phyloP scores from a whole-genome alignment of 2,329 filamentous ascomycete genomes.

The Berkeleyomyces rouxiae region DNA sequence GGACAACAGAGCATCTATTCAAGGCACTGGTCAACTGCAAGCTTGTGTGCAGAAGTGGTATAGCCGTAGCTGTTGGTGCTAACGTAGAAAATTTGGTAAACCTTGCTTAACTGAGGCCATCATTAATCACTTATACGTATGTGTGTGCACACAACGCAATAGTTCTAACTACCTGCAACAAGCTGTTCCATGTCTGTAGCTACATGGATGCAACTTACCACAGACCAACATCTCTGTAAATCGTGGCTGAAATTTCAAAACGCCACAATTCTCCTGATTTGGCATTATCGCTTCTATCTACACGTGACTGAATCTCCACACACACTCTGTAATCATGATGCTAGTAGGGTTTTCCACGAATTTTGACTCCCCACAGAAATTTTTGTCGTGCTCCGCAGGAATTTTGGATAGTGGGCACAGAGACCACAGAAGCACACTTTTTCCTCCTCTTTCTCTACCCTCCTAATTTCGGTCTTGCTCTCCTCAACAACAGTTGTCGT shows the following conservation, averaged over 20 bases:
- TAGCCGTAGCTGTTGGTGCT: too few relatives aligned
- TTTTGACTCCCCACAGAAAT: slow-evolving; percentile 8
- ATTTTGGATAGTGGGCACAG: slow-evolving; percentile 9
- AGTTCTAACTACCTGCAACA: too few relatives aligned
- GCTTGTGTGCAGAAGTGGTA: too few relatives aligned
- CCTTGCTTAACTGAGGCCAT: too few relatives aligned
- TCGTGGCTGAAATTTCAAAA: background rate
- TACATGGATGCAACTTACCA: too few relatives aligned
- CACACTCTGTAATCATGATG: slow-evolving; percentile 2
- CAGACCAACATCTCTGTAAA: too few relatives aligned
- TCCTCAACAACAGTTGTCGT: slow-evolving; percentile 12
- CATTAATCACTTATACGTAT: too few relatives aligned
- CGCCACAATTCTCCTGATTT: background rate
- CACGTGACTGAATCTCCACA: background rate
- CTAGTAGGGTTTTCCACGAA: slow-evolving; percentile 11
- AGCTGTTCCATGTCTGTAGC: too few relatives aligned
- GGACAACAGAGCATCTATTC: too few relatives aligned
- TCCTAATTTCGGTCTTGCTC: slow-evolving; percentile 4
- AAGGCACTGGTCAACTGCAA: too few relatives aligned
- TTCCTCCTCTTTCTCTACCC: slow-evolving; percentile 1
- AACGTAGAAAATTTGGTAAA: too few relatives aligned
- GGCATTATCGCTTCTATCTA: background rate
- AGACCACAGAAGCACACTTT: slow-evolving; percentile 8
- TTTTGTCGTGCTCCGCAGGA: slow-evolving; percentile 4
- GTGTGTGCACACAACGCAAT: too few relatives aligned